Evolutionary conservation across 2,329 filamentous ascomycete genomes (phyloP).

Genomic region (Epichloe sibirici): DNA sequence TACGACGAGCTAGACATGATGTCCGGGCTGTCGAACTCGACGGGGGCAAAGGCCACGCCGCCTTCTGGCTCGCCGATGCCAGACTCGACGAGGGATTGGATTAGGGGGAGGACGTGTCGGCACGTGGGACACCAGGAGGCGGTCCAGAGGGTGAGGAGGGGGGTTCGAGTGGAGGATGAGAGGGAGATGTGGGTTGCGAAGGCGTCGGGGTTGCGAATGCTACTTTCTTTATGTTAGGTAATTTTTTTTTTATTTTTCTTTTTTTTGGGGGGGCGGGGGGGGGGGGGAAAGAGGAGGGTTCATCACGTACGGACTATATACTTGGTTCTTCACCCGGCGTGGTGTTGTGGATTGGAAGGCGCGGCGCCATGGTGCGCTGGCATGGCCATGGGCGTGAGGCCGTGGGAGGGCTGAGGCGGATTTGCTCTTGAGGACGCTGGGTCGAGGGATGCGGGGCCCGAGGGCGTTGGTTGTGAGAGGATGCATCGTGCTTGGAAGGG

Average conservation of each 20-base stretch:
- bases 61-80: conserved; percentile 43
- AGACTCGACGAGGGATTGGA: conserved; percentile 34
- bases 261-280: too few species aligned
- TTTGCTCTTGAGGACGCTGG: neutral
- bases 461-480: neutral
- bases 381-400: neutral
- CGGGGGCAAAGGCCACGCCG: conserved; percentile 39
- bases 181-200: conserved; percentile 44
- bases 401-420: neutral
- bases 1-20: conserved; percentile 28
- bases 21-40: conserved; percentile 47
- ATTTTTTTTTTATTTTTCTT: neutral
- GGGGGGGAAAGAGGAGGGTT: too few species aligned
- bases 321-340: conserved; percentile 10
- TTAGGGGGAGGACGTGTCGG: conserved; percentile 36
- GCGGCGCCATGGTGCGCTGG: neutral
- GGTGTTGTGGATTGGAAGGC: conserved; percentile 7
- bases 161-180: conserved; percentile 40
- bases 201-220: conserved; percentile 41
- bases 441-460: neutral
- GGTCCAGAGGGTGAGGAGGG: conserved; percentile 48
- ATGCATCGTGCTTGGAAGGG: neutral
- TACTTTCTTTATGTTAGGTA: conserved; percentile 13
- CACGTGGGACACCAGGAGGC: conserved; percentile 46
- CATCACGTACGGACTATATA: conserved; percentile 10